Percentiles rank a stretch among this genome's conserved stretches.
These are phyloP conservation scores for Eucalyptus sp. DNA, from an alignment of 345 rosid species.

Conservation along the genomic window DNA sequence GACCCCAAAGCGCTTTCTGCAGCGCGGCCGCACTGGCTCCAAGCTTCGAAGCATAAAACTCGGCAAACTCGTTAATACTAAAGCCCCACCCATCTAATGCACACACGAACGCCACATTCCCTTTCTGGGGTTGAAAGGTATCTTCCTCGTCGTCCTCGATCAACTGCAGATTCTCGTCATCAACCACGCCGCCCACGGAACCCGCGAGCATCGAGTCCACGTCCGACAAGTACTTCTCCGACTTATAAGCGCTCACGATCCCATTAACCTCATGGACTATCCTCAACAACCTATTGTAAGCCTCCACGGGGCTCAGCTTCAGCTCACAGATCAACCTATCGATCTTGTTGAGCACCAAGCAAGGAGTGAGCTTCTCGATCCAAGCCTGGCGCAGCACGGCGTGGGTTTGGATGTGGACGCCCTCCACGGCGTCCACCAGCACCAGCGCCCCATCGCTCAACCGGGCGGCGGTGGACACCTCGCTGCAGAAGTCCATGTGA, in stretches of 20 bases:
- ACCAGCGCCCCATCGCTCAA: constrained; percentile 88
- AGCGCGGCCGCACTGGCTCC: constrained; percentile 53
- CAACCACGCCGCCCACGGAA: constrained; percentile 22
- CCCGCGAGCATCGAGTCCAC: constrained; percentile 73
- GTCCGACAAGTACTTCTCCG: constrained; percentile 87
- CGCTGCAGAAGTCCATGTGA: constrained; percentile 96
- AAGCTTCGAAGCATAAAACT: constrained; percentile 70
- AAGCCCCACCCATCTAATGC: constrained; percentile 98
- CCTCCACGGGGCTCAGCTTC: constrained; percentile 79
- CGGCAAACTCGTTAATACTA: constrained; percentile 58
- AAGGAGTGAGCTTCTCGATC: constrained; percentile 88
- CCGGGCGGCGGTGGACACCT: constrained; percentile 87
- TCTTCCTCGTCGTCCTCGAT: constrained; percentile 91
- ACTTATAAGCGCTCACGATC: constrained; percentile 72
- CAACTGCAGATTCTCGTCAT: constrained; percentile 50
- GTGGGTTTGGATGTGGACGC: constrained; percentile 89
- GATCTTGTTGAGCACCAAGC: constrained; percentile 88
- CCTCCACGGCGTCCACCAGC: constrained; percentile 94
- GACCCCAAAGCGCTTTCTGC: constrained; percentile 89
- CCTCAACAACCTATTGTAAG: constrained; percentile 62
- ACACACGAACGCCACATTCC: constrained; percentile 83
- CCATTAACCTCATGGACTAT: constrained; percentile 92
- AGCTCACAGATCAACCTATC: constrained; percentile 87
- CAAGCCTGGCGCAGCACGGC: constrained; percentile 87
- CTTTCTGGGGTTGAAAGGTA: constrained; percentile 88